Base-by-base conservation (phyloP, 208 protist species). In the Acanthamoeba quina region DNA sequence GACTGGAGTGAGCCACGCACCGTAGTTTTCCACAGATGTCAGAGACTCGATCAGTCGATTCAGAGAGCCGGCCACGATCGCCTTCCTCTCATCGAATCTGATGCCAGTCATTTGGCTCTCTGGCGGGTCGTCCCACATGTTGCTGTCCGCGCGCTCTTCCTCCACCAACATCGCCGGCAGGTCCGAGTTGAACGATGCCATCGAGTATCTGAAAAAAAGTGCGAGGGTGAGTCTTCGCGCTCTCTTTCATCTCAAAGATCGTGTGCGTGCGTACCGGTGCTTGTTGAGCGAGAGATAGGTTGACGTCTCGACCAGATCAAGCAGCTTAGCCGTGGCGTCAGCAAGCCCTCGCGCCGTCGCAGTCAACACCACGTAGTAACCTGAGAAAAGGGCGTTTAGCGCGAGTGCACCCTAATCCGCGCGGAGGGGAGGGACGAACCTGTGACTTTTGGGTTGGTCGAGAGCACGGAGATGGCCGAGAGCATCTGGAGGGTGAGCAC, bases 31-130 rank as follows among this genome's bases (percentile, higher is more conserved):
- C 13, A 94, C 95, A 1, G 92, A 95, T 3, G 95, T 96, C 24
- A 96, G 54, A 19, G 82, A 34, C 13, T 95, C 49, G 7, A 96
- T 80, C 21, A 96, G 85, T 56, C 94, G 92, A 80, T 96, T 96
- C 0, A 96, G 44, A 3, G 95, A 94, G 17, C 60, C 95, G 26
- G 68, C 49, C n/a, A 24, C 21, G 37, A 93, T 93, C 26, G 21
- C 44, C 24, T 64, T 56, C 26, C 2, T 24, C 3, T 93, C 90
- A 29, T 83, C 62, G 68, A 66, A 56, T 93, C 29, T 17, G 21
- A 83, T 83, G 21, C 24, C 44, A 9, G 24, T 37, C 17, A 5
- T 62, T 19, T 41, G 31, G 3, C 4, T 15, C 44, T 93, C 90
- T 60, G 41, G 44, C 26, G 68, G 56, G 26, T 93, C 90, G 29